Conservation (phyloP, 2,329 filamentous ascomycete species). For the Coniella vitis region DNA sequence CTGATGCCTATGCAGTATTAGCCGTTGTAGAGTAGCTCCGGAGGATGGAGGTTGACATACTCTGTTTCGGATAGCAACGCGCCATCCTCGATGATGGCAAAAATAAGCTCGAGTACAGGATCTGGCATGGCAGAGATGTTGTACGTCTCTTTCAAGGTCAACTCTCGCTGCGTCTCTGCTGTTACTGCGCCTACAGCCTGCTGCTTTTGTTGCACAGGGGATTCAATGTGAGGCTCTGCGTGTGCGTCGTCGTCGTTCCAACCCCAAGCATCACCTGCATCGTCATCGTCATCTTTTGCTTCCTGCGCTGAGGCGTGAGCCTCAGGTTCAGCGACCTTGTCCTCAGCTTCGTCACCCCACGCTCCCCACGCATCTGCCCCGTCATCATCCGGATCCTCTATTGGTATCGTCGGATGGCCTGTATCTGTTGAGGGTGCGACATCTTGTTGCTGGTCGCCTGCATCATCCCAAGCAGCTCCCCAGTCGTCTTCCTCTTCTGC, state of each 20-base stretch:
- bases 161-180: conserved; percentile 44
- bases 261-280: conserved; percentile 67
- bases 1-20: conserved; percentile 28
- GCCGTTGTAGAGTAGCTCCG: not conserved
- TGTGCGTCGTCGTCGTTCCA: conserved; percentile 66
- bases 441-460: conserved; percentile 38
- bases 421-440: conserved; percentile 17
- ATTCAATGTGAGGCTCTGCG: conserved; percentile 23
- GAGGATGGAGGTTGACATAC: conserved; percentile 22
- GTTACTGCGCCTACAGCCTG: conserved; percentile 17
- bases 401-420: conserved; percentile 18
- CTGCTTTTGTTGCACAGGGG: conserved; percentile 5
- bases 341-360: conserved; percentile 25
- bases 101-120: conserved; percentile 62
- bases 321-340: conserved; percentile 20
- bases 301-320: conserved; percentile 15
- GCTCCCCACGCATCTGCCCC: conserved; percentile 29
- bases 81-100: conserved; percentile 52
- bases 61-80: conserved; percentile 49
- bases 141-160: conserved; percentile 80
- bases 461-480: conserved; percentile 74
- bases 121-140: conserved; percentile 83
- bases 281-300: conserved; percentile 30
- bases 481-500: conserved; percentile 57
- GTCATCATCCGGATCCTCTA: conserved; percentile 28